Evolutionary conservation across 352 stramenopile species (phyloP).

Genomic region (Elongisporangium anandrum): DNA sequence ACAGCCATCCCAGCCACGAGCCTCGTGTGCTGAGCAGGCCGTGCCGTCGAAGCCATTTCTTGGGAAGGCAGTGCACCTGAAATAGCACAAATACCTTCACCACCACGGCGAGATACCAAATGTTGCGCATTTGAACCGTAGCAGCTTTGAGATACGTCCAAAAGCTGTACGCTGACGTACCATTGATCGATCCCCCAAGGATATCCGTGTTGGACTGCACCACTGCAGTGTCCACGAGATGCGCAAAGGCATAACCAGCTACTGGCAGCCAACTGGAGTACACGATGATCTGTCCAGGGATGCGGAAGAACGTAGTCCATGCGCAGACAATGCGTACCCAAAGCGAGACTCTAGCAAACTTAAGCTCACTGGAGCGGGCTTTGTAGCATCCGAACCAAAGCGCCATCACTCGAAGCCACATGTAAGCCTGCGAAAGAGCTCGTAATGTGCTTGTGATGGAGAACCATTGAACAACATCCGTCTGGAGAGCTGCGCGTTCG

Average conservation of each 20-base stretch:
- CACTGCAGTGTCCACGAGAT: constrained; percentile 37
- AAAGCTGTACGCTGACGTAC: not conserved
- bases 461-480: constrained; percentile 29
- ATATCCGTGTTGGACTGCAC: constrained; percentile 5
- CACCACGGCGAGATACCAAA: constrained; percentile 36
- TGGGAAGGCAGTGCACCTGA: not conserved
- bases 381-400: constrained; percentile 24
- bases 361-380: not conserved
- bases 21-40: no score
- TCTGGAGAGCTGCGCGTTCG: constrained; percentile 30
- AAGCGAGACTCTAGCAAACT: not conserved
- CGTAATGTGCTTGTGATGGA: constrained; percentile 20
- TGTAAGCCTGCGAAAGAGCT: constrained; percentile 25
- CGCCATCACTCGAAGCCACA: constrained; percentile 31
- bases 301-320: constrained; percentile 19
- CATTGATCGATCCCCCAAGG: not conserved
- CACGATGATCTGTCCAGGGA: constrained; percentile 50
- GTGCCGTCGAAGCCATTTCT: not conserved
- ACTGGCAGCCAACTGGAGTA: constrained; percentile 46
- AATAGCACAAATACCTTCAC: constrained; percentile 7
- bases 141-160: constrained; percentile 20
- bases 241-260: constrained; percentile 22
- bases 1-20: no score
- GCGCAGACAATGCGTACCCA: not conserved
- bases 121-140: constrained; percentile 37